These are phyloP conservation scores for Paramecium caudatum DNA, from an alignment of 73 alveolate species.

Conservation along the genomic window DNA sequence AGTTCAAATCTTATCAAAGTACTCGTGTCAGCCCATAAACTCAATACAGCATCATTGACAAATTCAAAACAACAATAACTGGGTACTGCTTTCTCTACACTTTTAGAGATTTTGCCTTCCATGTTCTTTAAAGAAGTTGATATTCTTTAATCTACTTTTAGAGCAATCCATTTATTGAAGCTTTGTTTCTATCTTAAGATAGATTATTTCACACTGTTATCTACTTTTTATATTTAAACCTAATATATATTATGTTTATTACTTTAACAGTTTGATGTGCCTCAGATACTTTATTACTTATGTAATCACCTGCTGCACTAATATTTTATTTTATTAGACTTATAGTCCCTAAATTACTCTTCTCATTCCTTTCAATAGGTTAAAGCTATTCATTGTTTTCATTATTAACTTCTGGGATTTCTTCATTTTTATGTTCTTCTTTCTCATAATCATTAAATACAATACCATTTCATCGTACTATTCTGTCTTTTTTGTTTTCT, in stretches of 20 bases:
- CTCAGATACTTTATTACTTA: constrained; percentile 3
- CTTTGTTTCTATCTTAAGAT: constrained; percentile 28
- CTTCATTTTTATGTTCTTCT: neutral
- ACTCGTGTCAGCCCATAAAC: constrained; percentile 31
- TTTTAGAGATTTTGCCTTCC: constrained; percentile 1
- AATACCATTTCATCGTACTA: constrained; percentile 22
- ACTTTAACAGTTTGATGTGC: constrained; percentile 22
- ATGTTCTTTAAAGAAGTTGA: constrained; percentile 17
- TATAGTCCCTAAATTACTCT: neutral
- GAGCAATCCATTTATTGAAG: constrained; percentile 47
- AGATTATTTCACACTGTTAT: constrained; percentile 10
- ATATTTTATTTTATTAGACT: neutral
- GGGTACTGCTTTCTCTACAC: constrained; percentile 58
- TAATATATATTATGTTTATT: neutral
- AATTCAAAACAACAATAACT: neutral
- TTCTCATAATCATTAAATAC: constrained; percentile 22
- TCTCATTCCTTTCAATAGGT: neutral
- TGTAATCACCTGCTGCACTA: constrained; percentile 4
- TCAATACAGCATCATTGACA: constrained; percentile 46
- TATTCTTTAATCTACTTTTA: constrained; percentile 52
- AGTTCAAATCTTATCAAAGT: constrained; percentile 34
- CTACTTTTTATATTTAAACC: constrained; percentile 6
- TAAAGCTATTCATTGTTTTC: neutral
- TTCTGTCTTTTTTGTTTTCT: neutral
- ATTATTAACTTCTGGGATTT: neutral